Evolutionary conservation across 1,139 yeast genomes (phyloP).

Genomic region (Geotrichum fermentans): DNA sequence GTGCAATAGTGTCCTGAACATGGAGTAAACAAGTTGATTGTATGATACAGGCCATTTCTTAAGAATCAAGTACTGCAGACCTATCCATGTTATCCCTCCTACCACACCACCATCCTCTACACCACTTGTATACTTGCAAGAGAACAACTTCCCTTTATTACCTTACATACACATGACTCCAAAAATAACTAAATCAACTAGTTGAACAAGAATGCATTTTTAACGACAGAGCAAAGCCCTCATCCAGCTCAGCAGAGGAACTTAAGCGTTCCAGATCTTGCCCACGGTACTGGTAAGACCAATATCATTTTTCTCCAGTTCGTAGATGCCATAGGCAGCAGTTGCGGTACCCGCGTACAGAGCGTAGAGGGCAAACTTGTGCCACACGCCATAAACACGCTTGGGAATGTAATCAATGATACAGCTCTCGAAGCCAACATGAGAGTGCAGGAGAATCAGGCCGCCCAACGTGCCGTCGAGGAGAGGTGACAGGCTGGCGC

Average conservation of each 20-base stretch:
- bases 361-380: slow-evolving; percentile 52
- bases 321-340: slow-evolving; percentile 61
- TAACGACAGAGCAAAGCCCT: not conserved
- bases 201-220: slow-evolving; percentile 7
- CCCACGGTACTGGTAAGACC: slow-evolving; percentile 46
- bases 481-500: slow-evolving; percentile 57
- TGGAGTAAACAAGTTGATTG: no score
- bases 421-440: slow-evolving; percentile 79
- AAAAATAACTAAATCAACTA: slow-evolving; percentile 6
- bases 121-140: no score
- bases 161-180: slow-evolving; percentile 5
- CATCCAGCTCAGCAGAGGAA: not conserved
- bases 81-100: no score
- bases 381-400: slow-evolving; percentile 73
- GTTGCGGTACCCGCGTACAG: slow-evolving; percentile 57
- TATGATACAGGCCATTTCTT: no score
- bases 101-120: no score
- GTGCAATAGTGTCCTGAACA: no score
- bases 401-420: slow-evolving; percentile 84
- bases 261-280: slow-evolving; percentile 42
- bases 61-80: no score
- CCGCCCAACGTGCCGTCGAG: slow-evolving; percentile 66
- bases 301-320: slow-evolving; percentile 54
- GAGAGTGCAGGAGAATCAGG: slow-evolving; percentile 64
- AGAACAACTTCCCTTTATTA: not conserved